A percentile compares a stretch with the other conserved stretches of the same genome.
These are phyloP conservation scores for Hansenula sp. DNA, from an alignment of 1,139 yeast genomes.

Conservation along the genomic window DNA sequence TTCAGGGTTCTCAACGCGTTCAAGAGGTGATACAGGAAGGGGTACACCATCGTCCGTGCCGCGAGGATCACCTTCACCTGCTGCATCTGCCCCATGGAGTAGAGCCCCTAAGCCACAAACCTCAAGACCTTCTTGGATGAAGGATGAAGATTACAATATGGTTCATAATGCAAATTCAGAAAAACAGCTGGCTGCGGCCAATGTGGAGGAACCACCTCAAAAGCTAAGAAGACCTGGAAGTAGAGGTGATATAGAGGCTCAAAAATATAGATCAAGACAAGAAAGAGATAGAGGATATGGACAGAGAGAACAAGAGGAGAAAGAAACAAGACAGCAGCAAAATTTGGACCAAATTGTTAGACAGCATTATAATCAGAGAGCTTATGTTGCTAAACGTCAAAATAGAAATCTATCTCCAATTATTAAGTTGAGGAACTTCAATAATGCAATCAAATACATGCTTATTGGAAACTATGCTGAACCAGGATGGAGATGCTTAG, in stretches of 20 bases:
- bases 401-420: slow-evolving; percentile 79
- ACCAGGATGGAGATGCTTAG: slow-evolving; percentile 58
- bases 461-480: slow-evolving; percentile 67
- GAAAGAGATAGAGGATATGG: slow-evolving; percentile 17
- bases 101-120: not conserved
- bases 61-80: slow-evolving; percentile 2
- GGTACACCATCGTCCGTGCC: not conserved
- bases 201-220: slow-evolving; percentile 10
- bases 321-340: slow-evolving; percentile 12
- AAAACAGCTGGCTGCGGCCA: slow-evolving; percentile 2
- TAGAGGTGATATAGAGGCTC: slow-evolving; percentile 18
- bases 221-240: slow-evolving; percentile 17
- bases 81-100: not conserved
- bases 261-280: slow-evolving; percentile 18
- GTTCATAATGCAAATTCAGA: slow-evolving; percentile 2
- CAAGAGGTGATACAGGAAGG: slow-evolving; percentile 7
- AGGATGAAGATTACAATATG: slow-evolving; percentile 6
- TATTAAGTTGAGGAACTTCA: slow-evolving; percentile 80
- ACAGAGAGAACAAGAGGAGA: slow-evolving; percentile 7
- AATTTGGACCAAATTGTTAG: slow-evolving; percentile 56
- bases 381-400: slow-evolving; percentile 60
- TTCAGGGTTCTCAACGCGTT: not conserved
- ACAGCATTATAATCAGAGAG: slow-evolving; percentile 81
- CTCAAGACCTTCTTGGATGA: slow-evolving; percentile 7
- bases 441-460: slow-evolving; percentile 87